Conservation (phyloP, 2,329 filamentous ascomycete genomes). For the Trichoderma guizhouense region DNA sequence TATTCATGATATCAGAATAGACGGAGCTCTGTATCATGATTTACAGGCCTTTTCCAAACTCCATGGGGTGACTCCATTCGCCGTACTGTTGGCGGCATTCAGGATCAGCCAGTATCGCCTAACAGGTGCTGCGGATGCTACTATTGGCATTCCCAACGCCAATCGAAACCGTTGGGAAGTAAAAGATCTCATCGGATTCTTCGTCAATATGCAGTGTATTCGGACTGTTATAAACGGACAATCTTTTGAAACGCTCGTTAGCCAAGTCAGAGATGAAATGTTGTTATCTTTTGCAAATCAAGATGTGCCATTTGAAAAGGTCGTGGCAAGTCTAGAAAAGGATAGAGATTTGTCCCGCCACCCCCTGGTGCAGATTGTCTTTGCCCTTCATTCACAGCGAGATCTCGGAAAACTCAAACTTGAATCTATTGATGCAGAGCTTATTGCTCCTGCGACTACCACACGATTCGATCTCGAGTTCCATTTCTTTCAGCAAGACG, state of each 20-base stretch:
- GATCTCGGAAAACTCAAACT: neutral
- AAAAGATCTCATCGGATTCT: neutral
- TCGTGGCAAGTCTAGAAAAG: neutral
- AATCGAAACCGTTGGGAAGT: neutral
- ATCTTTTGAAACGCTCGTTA: neutral
- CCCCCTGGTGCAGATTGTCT: neutral
- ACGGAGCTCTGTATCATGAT: neutral
- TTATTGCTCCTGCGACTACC: neutral
- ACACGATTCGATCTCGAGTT: neutral
- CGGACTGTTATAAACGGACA: neutral
- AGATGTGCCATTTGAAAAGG: neutral
- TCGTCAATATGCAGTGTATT: neutral
- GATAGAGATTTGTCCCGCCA: neutral
- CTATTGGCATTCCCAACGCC: neutral
- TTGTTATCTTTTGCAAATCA: neutral
- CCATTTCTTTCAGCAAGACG: neutral
- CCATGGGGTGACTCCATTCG: neutral
- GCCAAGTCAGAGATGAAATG: neutral
- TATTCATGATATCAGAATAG: neutral
- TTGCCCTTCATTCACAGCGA: neutral
- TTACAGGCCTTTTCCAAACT: neutral
- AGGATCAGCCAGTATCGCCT: neutral
- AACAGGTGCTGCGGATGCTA: neutral
- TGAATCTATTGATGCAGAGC: neutral
- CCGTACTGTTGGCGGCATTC: neutral